Base-by-base conservation (phyloP, 163 green algal species). In the Dunaliella salina region DNA sequence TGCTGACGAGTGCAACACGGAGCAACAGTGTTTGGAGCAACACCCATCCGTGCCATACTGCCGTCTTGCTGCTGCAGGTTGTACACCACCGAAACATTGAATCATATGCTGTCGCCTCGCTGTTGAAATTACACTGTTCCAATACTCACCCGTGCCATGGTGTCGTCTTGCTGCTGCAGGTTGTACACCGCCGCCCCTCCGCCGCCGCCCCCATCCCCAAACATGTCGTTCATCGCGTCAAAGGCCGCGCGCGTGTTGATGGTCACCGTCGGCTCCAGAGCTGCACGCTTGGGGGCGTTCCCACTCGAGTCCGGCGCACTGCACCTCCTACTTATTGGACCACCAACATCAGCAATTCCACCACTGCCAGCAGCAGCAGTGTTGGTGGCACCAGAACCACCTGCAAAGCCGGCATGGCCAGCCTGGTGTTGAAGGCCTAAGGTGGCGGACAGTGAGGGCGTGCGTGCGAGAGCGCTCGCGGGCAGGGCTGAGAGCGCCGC, bases 171-270 rank as follows among this genome's bases (percentile, higher is more conserved):
- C 40, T 50, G 40, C 40, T 50, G 40, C 40, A 3, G 40, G 8
- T 50, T 50, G 40, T 8, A 50, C 40, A 8, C 40, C 63, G 63
- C 63, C 22, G 63, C 63, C 22, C 22, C 63, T 26, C 63, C 63
- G 22, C 63, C 63, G 63, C 63, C 63, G 22, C 63, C 63, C 11
- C 63, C 30, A 45, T 91, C 90, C 26, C 85, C 88, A 83, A 97
- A 96, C 89, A 96, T 93, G 59, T 83, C 86, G 81, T 96, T 96
- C 46, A 97, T 83, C 0, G 87, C 86, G 24, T 92, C 90, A 57
- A 96, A 95, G 0, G 95, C 95, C 11, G 88, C 89, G 0, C 90
- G 88, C 0, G 93, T 96, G 79, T 90, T 89, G 24, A 96, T 90
- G 13, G 94, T 97, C 32, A 96, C 87, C 8, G 92, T 96, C 15